Evolutionary conservation across 371 early-diverging fungal species (phyloP).

Genomic region (Phascolomyces articulosus): DNA sequence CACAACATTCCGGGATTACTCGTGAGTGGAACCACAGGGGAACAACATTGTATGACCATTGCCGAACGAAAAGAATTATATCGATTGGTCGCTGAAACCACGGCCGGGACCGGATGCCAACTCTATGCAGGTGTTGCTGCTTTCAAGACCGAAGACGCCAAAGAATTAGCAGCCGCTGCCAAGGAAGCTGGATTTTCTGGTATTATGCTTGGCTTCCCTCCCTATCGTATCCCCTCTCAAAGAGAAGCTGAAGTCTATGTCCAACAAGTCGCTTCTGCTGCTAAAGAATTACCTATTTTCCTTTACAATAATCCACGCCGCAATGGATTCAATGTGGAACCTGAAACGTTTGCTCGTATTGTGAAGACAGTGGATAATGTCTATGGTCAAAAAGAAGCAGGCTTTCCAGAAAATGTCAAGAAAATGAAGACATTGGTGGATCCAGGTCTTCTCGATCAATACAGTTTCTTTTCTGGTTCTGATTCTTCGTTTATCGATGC

Average conservation of each 20-base stretch:
- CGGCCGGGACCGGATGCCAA: conserved; percentile 13
- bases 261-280: conserved; percentile 18
- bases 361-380: conserved; percentile 14
- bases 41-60: conserved; percentile 35
- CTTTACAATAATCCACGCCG: conserved; percentile 33
- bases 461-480: conserved; percentile 20
- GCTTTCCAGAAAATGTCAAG: conserved; percentile 23
- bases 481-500: conserved; percentile 18
- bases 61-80: conserved; percentile 30
- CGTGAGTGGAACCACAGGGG: conserved; percentile 33
- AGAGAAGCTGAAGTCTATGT: conserved; percentile 25
- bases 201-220: conserved; percentile 42
- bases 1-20: conserved; percentile 30
- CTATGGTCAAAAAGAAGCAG: conserved; percentile 30
- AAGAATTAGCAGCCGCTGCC: conserved; percentile 27
- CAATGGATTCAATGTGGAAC: conserved; percentile 24
- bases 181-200: conserved; percentile 20
- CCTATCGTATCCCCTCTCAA: conserved; percentile 28
- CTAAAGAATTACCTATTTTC: conserved; percentile 23
- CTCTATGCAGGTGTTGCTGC: conserved; percentile 37
- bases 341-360: conserved; percentile 24
- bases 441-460: background rate
- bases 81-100: conserved; percentile 8
- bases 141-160: conserved; percentile 33
- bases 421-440: conserved; percentile 11